Conservation (phyloP, 2,329 filamentous ascomycete species). For the Chalaropsis ovoidea region DNA sequence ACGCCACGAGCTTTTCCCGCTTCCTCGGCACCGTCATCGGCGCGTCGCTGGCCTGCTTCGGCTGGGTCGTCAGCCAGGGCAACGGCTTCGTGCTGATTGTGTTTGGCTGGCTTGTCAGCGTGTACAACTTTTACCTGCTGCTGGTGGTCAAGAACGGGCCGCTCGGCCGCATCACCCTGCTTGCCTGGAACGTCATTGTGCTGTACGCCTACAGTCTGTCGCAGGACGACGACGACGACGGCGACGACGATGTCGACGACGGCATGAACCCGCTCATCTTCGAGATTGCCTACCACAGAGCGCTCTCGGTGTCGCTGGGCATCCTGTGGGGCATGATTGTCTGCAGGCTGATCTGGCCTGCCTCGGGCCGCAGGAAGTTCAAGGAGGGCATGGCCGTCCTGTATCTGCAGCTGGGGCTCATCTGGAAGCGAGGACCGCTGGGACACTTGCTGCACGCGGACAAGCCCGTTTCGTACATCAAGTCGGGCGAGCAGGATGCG, state of each 20-base stretch:
- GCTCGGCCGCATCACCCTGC: constrained; percentile 82
- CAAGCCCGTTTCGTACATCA: constrained; percentile 61
- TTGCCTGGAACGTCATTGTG: constrained; percentile 92
- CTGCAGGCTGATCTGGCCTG: constrained; percentile 84
- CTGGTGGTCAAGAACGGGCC: constrained; percentile 74
- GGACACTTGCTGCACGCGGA: constrained; percentile 57
- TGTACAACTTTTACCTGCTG: constrained; percentile 84
- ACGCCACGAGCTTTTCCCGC: constrained; percentile 79
- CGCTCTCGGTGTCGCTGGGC: constrained; percentile 74
- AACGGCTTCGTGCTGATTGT: constrained; percentile 67
- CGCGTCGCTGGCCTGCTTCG: constrained; percentile 60
- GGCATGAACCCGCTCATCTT: constrained; percentile 73
- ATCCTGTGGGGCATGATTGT: constrained; percentile 88
- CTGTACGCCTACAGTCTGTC: constrained; percentile 89
- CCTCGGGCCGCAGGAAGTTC: constrained; percentile 77
- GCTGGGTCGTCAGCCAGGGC: constrained; percentile 67
- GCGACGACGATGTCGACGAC: constrained; percentile 81
- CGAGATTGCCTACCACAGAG: constrained; percentile 78
- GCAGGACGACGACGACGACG: constrained; percentile 65
- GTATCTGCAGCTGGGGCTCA: constrained; percentile 87
- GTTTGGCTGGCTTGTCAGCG: constrained; percentile 69
- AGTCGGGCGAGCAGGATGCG: constrained; percentile 74
- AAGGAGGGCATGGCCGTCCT: constrained; percentile 82
- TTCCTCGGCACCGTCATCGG: constrained; percentile 81
- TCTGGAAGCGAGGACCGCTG: constrained; percentile 90